Conservation (phyloP, 495 filamentous ascomycete species). For the Halenospora varia region DNA sequence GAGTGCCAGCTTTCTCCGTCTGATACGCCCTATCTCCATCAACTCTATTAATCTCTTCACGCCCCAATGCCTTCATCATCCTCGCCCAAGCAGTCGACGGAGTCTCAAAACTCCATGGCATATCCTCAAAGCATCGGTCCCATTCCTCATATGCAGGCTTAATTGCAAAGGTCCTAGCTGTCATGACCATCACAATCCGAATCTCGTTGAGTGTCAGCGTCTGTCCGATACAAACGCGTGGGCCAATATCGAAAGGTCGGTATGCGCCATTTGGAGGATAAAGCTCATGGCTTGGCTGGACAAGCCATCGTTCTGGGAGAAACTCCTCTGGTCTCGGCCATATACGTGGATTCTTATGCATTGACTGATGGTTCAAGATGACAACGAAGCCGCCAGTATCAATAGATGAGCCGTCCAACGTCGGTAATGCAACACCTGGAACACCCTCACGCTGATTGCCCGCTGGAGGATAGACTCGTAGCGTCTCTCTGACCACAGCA, state of each 20-base stretch:
- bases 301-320: constrained; percentile 41
- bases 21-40: neutral
- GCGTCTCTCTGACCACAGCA: constrained; percentile 34
- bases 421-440: neutral
- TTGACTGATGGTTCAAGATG: constrained; percentile 28
- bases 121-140: constrained; percentile 19
- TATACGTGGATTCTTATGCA: constrained; percentile 31
- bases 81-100: no score
- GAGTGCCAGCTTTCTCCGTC: neutral
- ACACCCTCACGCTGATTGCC: neutral
- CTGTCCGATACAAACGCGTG: constrained; percentile 51
- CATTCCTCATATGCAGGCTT: constrained; percentile 40
- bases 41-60: no score
- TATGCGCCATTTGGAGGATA: constrained; percentile 39
- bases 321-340: constrained; percentile 38
- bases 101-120: no score
- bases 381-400: constrained; percentile 28
- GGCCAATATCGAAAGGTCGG: constrained; percentile 49
- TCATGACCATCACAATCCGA: constrained; percentile 40
- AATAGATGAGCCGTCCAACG: constrained; percentile 15
- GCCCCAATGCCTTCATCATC: no score
- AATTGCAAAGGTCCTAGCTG: constrained; percentile 42
- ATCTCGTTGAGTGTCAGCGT: constrained; percentile 46
- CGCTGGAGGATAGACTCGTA: constrained; percentile 19
- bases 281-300: constrained; percentile 27